These are phyloP conservation scores for Apiotrichum mycotoxinovorans DNA, from an alignment of 1,284 basidiomycete genomes.

Conservation along the genomic window DNA sequence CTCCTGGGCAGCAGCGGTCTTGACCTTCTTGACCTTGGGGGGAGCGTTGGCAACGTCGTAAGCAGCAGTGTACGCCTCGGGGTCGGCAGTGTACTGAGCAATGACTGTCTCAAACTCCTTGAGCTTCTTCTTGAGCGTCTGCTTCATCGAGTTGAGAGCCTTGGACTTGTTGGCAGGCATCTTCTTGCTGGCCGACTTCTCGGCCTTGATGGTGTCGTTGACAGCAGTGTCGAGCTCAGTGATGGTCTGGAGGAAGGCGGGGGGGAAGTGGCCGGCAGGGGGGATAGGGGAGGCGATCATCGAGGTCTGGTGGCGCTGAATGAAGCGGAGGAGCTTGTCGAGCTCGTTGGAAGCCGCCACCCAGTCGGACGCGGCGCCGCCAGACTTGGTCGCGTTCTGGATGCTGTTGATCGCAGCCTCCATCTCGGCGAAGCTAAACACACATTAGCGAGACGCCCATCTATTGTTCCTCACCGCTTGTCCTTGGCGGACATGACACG, in stretches of 20 bases:
- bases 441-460: neutral
- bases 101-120: slow-evolving; percentile 87
- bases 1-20: slow-evolving; percentile 45
- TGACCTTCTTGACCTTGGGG: slow-evolving; percentile 53
- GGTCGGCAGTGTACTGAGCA: slow-evolving; percentile 79
- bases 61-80: slow-evolving; percentile 79
- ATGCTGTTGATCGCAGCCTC: slow-evolving; percentile 74
- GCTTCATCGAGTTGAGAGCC: slow-evolving; percentile 93
- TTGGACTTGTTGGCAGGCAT: slow-evolving; percentile 94
- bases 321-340: slow-evolving; percentile 88
- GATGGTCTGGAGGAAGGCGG: slow-evolving; percentile 78
- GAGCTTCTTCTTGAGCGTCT: slow-evolving; percentile 85
- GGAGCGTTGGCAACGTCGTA: slow-evolving; percentile 59
- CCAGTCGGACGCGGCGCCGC: slow-evolving; percentile 72
- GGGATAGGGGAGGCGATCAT: slow-evolving; percentile 52
- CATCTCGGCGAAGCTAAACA: slow-evolving; percentile 50
- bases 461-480: slow-evolving; percentile 39
- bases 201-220: slow-evolving; percentile 69
- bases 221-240: slow-evolving; percentile 73
- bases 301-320: slow-evolving; percentile 73
- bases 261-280: slow-evolving; percentile 79
- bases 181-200: slow-evolving; percentile 88
- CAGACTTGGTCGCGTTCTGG: slow-evolving; percentile 80
- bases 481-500: slow-evolving; percentile 49
- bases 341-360: slow-evolving; percentile 88